Conservation (phyloP, 2,329 filamentous ascomycete genomes). For the Colletotrichum orchidophilum region DNA sequence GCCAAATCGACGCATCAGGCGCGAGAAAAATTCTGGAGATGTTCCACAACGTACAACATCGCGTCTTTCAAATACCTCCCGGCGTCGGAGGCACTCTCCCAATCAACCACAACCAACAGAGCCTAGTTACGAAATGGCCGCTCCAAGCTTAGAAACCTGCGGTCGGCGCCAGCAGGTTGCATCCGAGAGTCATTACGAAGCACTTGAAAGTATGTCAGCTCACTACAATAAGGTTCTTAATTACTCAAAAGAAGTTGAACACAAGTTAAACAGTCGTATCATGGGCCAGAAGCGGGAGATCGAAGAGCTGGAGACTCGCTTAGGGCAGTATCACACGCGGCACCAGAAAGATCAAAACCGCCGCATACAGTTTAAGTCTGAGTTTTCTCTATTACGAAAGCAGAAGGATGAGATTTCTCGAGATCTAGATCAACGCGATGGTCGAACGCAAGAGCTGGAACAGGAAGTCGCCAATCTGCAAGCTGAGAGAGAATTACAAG, state of each 20-base stretch:
- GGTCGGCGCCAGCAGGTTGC: not conserved
- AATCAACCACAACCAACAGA: not conserved
- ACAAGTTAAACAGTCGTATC: not conserved
- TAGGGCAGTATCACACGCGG: not conserved
- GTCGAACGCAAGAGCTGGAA: slow-evolving; percentile 36
- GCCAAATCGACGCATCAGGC: not conserved
- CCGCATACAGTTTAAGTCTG: not conserved
- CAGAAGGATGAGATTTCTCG: slow-evolving; percentile 9
- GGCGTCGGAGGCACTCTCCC: not conserved
- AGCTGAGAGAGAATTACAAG: slow-evolving; percentile 37
- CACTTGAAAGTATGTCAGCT: slow-evolving; percentile 1
- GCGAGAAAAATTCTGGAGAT: not conserved
- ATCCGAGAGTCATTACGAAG: slow-evolving; percentile 3
- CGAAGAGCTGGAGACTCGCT: not conserved
- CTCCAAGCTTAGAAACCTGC: not conserved
- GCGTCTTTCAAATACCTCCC: not conserved
- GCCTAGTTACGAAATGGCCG: not conserved
- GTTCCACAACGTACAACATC: not conserved
- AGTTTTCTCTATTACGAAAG: not conserved
- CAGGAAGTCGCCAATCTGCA: slow-evolving; percentile 39
- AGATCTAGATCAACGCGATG: slow-evolving; percentile 5
- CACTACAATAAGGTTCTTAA: slow-evolving; percentile 21
- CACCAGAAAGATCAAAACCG: not conserved
- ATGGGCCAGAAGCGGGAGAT: not conserved
- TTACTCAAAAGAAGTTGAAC: not conserved